Base-by-base conservation (phyloP, 768 basidiomycete species). In the Mycena indigotica region DNA sequence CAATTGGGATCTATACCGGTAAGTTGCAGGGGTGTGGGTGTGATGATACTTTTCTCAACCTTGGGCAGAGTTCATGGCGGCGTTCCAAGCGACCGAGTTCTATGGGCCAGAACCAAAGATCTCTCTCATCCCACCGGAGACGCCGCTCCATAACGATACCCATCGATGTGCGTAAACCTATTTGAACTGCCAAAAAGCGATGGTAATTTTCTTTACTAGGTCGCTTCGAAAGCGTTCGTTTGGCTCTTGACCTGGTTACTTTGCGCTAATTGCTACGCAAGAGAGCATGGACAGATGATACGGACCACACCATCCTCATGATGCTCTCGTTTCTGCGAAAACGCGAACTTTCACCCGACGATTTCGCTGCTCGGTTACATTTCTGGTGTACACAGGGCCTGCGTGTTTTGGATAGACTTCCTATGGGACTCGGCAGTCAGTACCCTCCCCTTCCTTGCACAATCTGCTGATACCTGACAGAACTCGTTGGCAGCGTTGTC, bases 271-370 rank as follows among this genome's bases (percentile, higher is more conserved):
- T 4, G 8, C 4, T 6, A 5, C n/a, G 5, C 25, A 26, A 66
- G 63, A 54, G 65, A 19, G 65, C 65, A 23, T 66, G 65, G 65
- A 66, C 65, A 21, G 65, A 66, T 32, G 65, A 66, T 45, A 66
- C 65, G 15, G 65, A 66, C 51, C 65, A 66, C 45, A 52, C 63
- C 0, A 50, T 66, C 30, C 24, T 66, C 28, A 62, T 66, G 28
- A 40, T 66, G 29, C 56, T 66, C 8, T 66, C 65, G 12, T 64
- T 55, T 52, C 41, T 66, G 39, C 63, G 65, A 17, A 29, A 53
- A 15, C 38, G 63, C 26, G 55, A 57, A 49, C 35, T 66, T 16
- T 58, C 55, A 5, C 63, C 58, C 1, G 50, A 40, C 6, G 63
- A 64, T 45, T 62, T 66, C 29, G 65, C 65, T 5, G 26, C 46